Evolutionary conservation across 2,329 filamentous ascomycete species (phyloP), one percentile per base, ranked within the genome.

Genomic region (Hymenoscyphus fraxineus): DNA sequence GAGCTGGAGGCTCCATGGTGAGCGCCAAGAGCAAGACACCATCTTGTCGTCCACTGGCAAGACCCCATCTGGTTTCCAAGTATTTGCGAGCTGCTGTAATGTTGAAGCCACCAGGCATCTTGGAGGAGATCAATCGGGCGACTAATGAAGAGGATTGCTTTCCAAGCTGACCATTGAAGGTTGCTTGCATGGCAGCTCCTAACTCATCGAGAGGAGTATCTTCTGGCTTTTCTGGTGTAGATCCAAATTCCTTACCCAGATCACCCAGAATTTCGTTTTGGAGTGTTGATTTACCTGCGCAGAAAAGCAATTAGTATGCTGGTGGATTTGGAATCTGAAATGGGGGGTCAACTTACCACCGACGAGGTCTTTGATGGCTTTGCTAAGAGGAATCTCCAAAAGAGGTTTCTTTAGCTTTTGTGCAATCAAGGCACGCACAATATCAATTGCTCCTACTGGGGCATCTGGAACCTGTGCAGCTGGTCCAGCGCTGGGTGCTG

Each of bases 91-190:
- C 92, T 13, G 92, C 85, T 74, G 94, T 98, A 77, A 98, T 98
- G 78, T 98, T 99, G 86, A 99, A 99, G 67, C 95, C 95, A 81
- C 94, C 95, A 58, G 95, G 95, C 95, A 99, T 99, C 81, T 99
- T 99, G 38, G 95, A 97, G 1, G 95, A 98, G 55, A 99, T 95
- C 76, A 99, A 83, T 71, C 95, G 90, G 59, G 95, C 95, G 77
- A 99, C 90, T 64, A 99, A 85, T 2, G 93, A 96, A 62, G 91
- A 90, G 0, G 95, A 96, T 73, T 97, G 93, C 81, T 99, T 99
- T 78, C 95, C 95, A 67, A 99, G 87, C 80, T 97, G 94, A 72
- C 95, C 95, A 80, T 97, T 95, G 81, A 99, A 99, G n/a, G 94
- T 98, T 58, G 92, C 89, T 80, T 99, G 95, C 90, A 99, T 97